Conservation (phyloP, 108 stramenopile species). For the Cyclotella atomus region DNA sequence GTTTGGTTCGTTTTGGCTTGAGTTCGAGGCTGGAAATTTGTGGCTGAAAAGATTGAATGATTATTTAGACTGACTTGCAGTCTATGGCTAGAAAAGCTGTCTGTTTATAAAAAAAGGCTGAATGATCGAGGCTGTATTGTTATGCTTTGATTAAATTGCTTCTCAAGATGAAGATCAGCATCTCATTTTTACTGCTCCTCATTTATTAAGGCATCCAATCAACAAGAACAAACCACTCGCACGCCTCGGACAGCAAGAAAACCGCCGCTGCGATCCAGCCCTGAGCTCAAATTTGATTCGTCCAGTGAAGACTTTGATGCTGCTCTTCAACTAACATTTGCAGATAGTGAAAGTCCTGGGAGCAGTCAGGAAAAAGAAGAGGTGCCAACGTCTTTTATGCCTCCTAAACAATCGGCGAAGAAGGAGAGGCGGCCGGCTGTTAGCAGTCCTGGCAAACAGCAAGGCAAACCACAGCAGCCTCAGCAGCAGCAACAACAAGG, state of each 20-base stretch:
- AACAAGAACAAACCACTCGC: background rate
- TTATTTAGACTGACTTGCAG: no score
- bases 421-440: background rate
- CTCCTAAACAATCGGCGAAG: background rate
- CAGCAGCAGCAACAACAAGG: conserved; percentile 15
- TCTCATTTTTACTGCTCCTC: no score
- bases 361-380: background rate
- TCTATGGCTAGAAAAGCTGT: no score
- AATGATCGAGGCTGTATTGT: no score
- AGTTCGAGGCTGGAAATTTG: background rate
- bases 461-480: no score
- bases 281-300: conserved; percentile 10
- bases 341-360: conserved; percentile 25
- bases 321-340: conserved; percentile 42
- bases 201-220: background rate
- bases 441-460: no score
- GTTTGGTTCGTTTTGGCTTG: background rate
- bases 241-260: background rate
- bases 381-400: background rate
- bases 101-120: no score
- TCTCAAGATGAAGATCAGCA: no score
- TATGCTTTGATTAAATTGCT: no score
- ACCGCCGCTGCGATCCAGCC: background rate
- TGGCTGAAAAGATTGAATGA: background rate
- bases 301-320: conserved; percentile 39